A percentile compares a stretch with the other conserved stretches of the same genome.
Conservation (phyloP, 202 grass and related monocot genomes). For the Panicum virgatum region DNA sequence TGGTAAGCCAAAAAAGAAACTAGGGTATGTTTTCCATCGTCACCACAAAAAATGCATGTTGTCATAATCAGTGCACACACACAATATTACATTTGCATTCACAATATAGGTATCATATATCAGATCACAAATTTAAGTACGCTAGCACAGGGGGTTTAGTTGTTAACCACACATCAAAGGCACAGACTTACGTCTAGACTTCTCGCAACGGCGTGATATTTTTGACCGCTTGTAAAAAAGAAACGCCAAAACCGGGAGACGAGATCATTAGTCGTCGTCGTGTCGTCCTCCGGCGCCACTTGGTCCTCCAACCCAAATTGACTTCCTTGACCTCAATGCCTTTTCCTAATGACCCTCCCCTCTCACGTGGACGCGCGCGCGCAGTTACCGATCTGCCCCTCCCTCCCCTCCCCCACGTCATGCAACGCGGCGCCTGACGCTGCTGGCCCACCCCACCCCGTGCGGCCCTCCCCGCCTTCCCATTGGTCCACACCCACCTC, state of each 20-base stretch:
- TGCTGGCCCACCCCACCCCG: neutral
- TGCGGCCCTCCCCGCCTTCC: neutral
- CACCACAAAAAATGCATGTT: too few species aligned
- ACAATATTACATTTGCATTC: neutral
- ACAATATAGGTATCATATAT: neutral
- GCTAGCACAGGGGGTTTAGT: too few species aligned
- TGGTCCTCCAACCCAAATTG: slow-evolving; percentile 38
- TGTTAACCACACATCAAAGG: neutral
- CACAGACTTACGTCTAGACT: slow-evolving; percentile 4
- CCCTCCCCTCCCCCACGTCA: neutral
- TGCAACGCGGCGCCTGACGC: slow-evolving; percentile 16
- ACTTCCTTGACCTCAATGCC: slow-evolving; percentile 34
- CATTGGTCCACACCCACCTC: slow-evolving; percentile 38
- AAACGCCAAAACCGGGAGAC: slow-evolving; percentile 8
- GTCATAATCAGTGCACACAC: too few species aligned
- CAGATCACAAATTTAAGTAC: neutral
- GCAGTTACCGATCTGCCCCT: slow-evolving; percentile 35
- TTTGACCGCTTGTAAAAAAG: slow-evolving; percentile 29
- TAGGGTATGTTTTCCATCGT: too few species aligned
- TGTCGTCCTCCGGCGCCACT: slow-evolving; percentile 39
- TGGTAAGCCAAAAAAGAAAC: too few species aligned
- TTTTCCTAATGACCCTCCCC: neutral
- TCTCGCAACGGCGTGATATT: slow-evolving; percentile 30
- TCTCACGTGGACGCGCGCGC: neutral
- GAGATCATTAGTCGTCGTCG: slow-evolving; percentile 20